Conservation (phyloP, 495 filamentous ascomycete species). For the Evernia prunastri region DNA sequence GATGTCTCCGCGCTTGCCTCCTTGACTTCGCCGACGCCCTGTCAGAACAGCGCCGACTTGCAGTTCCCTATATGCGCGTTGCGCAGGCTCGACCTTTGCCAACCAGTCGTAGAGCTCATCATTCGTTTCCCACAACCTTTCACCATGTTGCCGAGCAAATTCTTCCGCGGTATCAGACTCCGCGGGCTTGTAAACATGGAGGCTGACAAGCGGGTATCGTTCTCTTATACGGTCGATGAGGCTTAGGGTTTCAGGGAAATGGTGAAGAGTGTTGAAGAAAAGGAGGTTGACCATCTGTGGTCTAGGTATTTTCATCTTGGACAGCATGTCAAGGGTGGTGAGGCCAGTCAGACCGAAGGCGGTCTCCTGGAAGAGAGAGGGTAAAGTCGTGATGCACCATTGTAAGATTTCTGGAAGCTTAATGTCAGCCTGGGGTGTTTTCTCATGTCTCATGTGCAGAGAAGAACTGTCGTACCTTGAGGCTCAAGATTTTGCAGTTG, state of each 20-base stretch:
- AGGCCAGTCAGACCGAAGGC: constrained; percentile 93
- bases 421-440: constrained; percentile 27
- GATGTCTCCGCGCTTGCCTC: constrained; percentile 82
- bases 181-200: constrained; percentile 86
- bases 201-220: constrained; percentile 66
- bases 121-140: constrained; percentile 77
- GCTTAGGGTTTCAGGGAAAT: constrained; percentile 83
- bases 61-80: constrained; percentile 83
- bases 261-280: constrained; percentile 95
- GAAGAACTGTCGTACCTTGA: constrained; percentile 45
- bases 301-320: constrained; percentile 67
- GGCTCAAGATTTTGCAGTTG: constrained; percentile 78
- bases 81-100: constrained; percentile 94
- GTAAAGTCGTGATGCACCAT: constrained; percentile 88
- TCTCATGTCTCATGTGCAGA: constrained; percentile 6
- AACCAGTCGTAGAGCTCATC: constrained; percentile 91
- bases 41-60: constrained; percentile 89
- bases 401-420: constrained; percentile 64
- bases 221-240: constrained; percentile 72
- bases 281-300: constrained; percentile 73
- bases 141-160: constrained; percentile 75
- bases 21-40: constrained; percentile 88
- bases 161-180: constrained; percentile 61
- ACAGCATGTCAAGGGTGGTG: constrained; percentile 91
- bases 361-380: constrained; percentile 91